Conservation (phyloP, 73 alveolate genomes). For the Paramecium biaurelia region DNA sequence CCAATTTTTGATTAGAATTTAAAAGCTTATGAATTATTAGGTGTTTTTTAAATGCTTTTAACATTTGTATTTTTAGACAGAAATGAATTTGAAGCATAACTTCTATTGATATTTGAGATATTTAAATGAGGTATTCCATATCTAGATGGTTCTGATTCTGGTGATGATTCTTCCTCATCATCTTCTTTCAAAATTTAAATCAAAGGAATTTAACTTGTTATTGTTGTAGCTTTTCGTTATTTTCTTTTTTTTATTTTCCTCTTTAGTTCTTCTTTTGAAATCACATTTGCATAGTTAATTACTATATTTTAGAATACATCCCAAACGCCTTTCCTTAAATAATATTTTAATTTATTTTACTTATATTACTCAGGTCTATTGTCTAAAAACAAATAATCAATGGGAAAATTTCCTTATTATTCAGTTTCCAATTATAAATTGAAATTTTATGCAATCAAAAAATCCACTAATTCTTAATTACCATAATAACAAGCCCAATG, state of each 20-base stretch:
- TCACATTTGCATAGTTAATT: background rate
- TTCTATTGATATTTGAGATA: background rate
- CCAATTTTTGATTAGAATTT: background rate
- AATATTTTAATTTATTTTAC: background rate
- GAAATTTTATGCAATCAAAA: background rate
- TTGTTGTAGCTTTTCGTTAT: background rate
- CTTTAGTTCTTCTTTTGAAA: background rate
- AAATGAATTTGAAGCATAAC: background rate
- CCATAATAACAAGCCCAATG: constrained; percentile 50
- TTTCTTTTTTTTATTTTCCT: background rate
- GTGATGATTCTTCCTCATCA: background rate
- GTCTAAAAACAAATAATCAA: constrained; percentile 25
- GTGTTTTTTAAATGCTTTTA: background rate
- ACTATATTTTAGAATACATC: background rate
- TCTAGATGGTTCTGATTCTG: constrained; percentile 31
- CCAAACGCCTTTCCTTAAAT: background rate
- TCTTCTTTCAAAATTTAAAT: background rate
- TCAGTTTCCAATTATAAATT: background rate
- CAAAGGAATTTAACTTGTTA: background rate
- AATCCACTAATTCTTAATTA: background rate
- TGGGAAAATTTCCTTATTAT: background rate
- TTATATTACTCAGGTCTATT: background rate
- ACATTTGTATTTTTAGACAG: background rate
- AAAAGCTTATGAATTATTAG: background rate
- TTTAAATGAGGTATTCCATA: background rate